Percentiles rank a stretch among this genome's conserved stretches.
Evolutionary conservation across 805 yeast species (phyloP).

Genomic region (Nakazawaea ambrosiae): DNA sequence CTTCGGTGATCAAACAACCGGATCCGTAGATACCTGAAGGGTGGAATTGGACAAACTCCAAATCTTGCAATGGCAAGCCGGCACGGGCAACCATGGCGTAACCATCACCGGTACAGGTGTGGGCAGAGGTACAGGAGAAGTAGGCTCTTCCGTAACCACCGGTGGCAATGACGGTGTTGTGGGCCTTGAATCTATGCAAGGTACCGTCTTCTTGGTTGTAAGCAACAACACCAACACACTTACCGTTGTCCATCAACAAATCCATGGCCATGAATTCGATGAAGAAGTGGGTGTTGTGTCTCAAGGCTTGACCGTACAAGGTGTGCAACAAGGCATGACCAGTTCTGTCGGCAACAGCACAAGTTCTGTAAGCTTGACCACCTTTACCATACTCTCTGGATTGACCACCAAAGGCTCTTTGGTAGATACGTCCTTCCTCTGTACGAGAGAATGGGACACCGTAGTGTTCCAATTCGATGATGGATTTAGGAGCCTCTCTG

Average conservation of each 20-base stretch:
- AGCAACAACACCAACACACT: constrained; percentile 94
- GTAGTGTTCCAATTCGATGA: constrained; percentile 93
- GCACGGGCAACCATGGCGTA: constrained; percentile 98
- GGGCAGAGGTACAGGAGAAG: constrained; percentile 98
- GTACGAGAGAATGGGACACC: constrained; percentile 99
- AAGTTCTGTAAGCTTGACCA: constrained; percentile 98
- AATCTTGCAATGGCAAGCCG: constrained; percentile 94
- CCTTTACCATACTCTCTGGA: constrained; percentile 93
- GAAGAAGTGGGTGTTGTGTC: constrained; percentile 96
- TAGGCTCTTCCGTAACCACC: constrained; percentile 99
- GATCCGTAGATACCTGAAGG: constrained; percentile 99
- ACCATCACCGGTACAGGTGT: constrained; percentile 99
- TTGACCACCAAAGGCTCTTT: constrained; percentile 99
- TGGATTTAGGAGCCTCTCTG: constrained; percentile 92
- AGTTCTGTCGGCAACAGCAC: constrained; percentile 99
- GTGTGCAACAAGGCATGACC: constrained; percentile 97
- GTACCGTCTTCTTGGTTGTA: constrained; percentile 99
- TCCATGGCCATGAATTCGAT: constrained; percentile 96
- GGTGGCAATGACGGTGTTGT: constrained; percentile 93
- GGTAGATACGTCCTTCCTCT: constrained; percentile 93
- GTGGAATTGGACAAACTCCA: constrained; percentile 98
- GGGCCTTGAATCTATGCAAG: constrained; percentile 94
- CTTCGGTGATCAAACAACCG: constrained; percentile 98
- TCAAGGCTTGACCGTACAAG: constrained; percentile 89
- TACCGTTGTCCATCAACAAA: constrained; percentile 89